These are phyloP conservation scores for Microcos paniculata DNA, from an alignment of 345 rosid genomes.

Conservation along the genomic window DNA sequence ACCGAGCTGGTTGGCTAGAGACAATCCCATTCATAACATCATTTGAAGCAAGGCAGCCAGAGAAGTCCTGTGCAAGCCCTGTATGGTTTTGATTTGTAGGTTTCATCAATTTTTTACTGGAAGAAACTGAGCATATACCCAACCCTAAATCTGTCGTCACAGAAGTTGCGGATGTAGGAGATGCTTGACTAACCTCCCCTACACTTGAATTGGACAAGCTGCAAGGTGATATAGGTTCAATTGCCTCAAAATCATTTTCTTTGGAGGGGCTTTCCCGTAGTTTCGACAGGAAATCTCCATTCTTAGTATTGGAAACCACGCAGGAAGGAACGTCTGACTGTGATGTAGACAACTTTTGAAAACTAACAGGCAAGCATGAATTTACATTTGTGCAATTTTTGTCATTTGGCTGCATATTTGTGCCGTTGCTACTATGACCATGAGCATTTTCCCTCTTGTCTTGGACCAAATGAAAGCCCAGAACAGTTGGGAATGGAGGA, in stretches of 20 bases:
- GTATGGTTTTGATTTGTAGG: constrained; percentile 16
- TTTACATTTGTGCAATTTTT: constrained; percentile 21
- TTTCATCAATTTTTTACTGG: constrained; percentile 31
- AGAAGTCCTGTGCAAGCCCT: constrained; percentile 21
- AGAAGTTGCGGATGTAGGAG: constrained; percentile 48
- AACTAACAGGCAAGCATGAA: constrained; percentile 24
- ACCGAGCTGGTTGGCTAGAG: constrained; percentile 29
- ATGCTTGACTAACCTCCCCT: constrained; percentile 40
- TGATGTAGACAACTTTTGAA: constrained; percentile 25
- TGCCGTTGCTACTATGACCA: constrained; percentile 19
- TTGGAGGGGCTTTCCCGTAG: constrained; percentile 36
- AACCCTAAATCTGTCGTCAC: constrained; percentile 59
- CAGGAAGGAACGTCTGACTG: constrained; percentile 19
- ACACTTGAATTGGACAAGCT: constrained; percentile 44
- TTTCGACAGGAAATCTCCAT: constrained; percentile 31
- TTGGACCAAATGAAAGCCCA: constrained; percentile 34
- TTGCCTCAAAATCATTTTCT: constrained; percentile 25
- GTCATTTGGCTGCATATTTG: constrained; percentile 19
- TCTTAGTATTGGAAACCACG: constrained; percentile 20
- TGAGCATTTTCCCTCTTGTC: constrained; percentile 29
- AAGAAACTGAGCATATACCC: constrained; percentile 37
- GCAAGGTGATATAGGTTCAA: constrained; percentile 31
- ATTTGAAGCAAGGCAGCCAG: constrained; percentile 25
- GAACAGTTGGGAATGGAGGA: constrained; percentile 28
- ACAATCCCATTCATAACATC: constrained; percentile 22